Percentiles rank a stretch among this genome's conserved stretches.
phyloP scores from a whole-genome alignment of 108 stramenopile species.

The Aurantiochytrium sp. region DNA sequence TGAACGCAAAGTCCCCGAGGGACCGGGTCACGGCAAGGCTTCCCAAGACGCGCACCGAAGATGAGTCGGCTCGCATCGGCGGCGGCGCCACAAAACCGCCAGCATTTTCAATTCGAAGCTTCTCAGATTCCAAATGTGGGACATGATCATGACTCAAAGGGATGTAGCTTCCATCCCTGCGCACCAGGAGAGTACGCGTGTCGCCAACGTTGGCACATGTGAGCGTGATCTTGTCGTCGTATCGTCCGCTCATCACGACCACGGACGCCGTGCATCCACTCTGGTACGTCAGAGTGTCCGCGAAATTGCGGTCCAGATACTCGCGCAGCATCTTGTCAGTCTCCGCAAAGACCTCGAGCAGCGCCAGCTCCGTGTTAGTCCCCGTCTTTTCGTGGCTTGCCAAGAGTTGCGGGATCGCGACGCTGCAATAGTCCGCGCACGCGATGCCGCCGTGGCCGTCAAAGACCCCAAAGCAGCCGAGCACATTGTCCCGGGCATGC shows the following conservation, averaged over 20 bases:
- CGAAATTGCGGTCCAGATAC: not conserved
- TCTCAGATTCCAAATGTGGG: not conserved
- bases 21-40: not conserved
- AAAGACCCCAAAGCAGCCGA: not conserved
- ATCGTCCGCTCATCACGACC: not conserved
- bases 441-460: not conserved
- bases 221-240: not conserved
- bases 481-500: not conserved
- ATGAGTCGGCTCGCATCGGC: not conserved
- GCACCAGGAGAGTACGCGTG: not conserved
- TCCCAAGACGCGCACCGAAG: not conserved
- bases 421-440: not conserved
- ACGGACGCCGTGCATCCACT: not conserved
- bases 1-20: not conserved
- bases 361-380: not conserved
- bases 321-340: not conserved
- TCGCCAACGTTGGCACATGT: conserved; percentile 4
- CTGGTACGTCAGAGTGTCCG: not conserved
- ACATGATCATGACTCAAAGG: not conserved
- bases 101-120: not conserved
- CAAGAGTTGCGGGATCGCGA: not conserved
- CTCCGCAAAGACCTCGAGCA: not conserved
- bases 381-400: not conserved
- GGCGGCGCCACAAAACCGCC: not conserved
- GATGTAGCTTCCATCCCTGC: not conserved